Percentiles rank a stretch among this genome's conserved stretches.
These are phyloP conservation scores for Nitzschia sp. DNA, from an alignment of 108 stramenopile genomes.

Conservation along the genomic window DNA sequence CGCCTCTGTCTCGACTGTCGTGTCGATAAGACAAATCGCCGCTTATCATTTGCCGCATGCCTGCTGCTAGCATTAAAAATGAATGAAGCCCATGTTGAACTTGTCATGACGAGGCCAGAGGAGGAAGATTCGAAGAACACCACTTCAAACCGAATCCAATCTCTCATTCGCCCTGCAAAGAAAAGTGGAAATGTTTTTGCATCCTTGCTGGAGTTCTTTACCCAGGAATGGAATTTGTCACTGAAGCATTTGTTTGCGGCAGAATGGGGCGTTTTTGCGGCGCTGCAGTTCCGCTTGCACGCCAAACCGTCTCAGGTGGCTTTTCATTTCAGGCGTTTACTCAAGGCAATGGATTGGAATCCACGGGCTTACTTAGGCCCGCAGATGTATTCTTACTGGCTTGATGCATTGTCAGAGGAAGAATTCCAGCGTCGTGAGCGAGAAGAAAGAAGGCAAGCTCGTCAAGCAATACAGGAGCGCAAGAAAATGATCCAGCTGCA, in stretches of 20 bases:
- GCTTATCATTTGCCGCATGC: slow-evolving; percentile 90
- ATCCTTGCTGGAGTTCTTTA: slow-evolving; percentile 80
- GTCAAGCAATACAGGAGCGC: slow-evolving; percentile 53
- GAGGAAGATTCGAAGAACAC: slow-evolving; percentile 18
- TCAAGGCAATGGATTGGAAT: slow-evolving; percentile 70
- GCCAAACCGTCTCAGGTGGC: slow-evolving; percentile 82
- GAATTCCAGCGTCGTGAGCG: slow-evolving; percentile 39
- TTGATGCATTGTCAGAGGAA: slow-evolving; percentile 63
- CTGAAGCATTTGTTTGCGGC: slow-evolving; percentile 78
- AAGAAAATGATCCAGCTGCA: slow-evolving; percentile 58
- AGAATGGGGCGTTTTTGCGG: slow-evolving; percentile 88
- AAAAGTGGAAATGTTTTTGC: slow-evolving; percentile 73
- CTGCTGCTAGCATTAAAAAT: slow-evolving; percentile 88
- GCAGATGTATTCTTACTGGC: slow-evolving; percentile 80
- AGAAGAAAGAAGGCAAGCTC: slow-evolving; percentile 48
- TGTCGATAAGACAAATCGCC: slow-evolving; percentile 91
- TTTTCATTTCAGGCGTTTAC: slow-evolving; percentile 81
- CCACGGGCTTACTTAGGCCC: slow-evolving; percentile 64
- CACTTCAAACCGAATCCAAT: slow-evolving; percentile 42
- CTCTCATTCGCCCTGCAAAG: slow-evolving; percentile 69
- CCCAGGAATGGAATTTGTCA: slow-evolving; percentile 82
- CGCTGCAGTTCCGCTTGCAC: slow-evolving; percentile 76
- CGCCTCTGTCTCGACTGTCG: slow-evolving; percentile 88
- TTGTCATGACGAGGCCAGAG: slow-evolving; percentile 43
- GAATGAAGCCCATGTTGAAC: slow-evolving; percentile 73